Evolutionary conservation across 495 filamentous ascomycete genomes (phyloP).

Genomic region (Penicillium canariense): DNA sequence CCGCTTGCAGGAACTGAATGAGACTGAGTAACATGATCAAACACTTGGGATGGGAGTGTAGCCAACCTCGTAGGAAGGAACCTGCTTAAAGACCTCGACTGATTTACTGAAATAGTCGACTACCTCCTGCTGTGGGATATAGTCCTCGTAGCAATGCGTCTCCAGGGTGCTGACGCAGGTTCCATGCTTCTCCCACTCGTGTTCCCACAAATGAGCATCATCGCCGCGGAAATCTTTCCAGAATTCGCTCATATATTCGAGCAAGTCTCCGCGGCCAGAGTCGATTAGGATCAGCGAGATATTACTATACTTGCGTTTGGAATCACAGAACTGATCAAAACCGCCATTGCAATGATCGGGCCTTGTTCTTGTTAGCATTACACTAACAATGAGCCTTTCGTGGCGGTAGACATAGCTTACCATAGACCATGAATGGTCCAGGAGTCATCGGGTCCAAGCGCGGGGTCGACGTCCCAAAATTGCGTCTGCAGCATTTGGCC

Average conservation of each 20-base stretch:
- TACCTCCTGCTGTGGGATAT: slow-evolving; percentile 60
- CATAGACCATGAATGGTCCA: slow-evolving; percentile 93
- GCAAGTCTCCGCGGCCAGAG: slow-evolving; percentile 57
- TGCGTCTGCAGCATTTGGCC: slow-evolving; percentile 79
- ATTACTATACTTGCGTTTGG: slow-evolving; percentile 63
- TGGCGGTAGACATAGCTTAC: slow-evolving; percentile 26
- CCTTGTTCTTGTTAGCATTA: slow-evolving; percentile 34
- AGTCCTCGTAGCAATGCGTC: slow-evolving; percentile 68
- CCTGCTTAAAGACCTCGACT: slow-evolving; percentile 45
- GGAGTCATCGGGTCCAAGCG: slow-evolving; percentile 68
- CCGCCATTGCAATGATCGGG: slow-evolving; percentile 86
- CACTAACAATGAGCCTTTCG: neutral
- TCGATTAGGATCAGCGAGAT: slow-evolving; percentile 65
- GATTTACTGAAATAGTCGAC: slow-evolving; percentile 61
- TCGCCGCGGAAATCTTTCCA: slow-evolving; percentile 70
- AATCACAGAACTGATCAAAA: slow-evolving; percentile 71
- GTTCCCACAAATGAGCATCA: slow-evolving; percentile 72
- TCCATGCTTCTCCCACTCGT: slow-evolving; percentile 87
- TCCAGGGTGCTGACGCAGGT: slow-evolving; percentile 61
- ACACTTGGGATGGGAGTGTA: neutral
- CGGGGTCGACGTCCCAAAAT: slow-evolving; percentile 78
- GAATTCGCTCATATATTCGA: slow-evolving; percentile 73
- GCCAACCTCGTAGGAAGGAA: slow-evolving; percentile 46
- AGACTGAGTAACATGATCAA: neutral
- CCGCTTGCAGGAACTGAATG: slow-evolving; percentile 40